A percentile compares a stretch with the other conserved stretches of the same genome.
These are phyloP conservation scores for Lasiosphaeria hispida DNA, from an alignment of 495 filamentous ascomycete species.

Conservation along the genomic window DNA sequence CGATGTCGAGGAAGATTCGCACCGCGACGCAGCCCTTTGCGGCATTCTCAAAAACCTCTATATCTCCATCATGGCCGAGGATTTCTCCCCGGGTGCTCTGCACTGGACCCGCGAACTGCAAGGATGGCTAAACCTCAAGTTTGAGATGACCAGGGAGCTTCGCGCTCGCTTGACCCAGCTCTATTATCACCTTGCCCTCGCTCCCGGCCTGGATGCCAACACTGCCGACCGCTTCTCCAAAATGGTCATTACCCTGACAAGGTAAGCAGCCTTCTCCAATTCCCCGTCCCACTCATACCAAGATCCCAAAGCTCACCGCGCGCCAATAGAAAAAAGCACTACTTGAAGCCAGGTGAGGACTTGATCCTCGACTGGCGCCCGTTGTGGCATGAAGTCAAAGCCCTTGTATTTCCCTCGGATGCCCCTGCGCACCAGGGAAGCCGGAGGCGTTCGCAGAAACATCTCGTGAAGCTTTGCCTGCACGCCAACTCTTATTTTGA, in stretches of 20 bases:
- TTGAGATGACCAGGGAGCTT: constrained; percentile 82
- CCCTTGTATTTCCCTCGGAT: constrained; percentile 81
- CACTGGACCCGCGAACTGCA: constrained; percentile 97
- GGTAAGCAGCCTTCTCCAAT: constrained; percentile 53
- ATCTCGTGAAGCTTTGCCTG: constrained; percentile 78
- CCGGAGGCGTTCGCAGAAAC: constrained; percentile 46
- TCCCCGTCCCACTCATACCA: not conserved
- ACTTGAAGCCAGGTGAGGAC: constrained; percentile 84
- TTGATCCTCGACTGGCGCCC: constrained; percentile 89
- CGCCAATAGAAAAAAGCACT: constrained; percentile 82
- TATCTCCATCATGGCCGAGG: constrained; percentile 83
- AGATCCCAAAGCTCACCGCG: constrained; percentile 14
- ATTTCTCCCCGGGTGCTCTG: constrained; percentile 88
- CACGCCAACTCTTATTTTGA: constrained; percentile 93
- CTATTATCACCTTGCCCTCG: constrained; percentile 91
- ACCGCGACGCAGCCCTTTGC: constrained; percentile 69
- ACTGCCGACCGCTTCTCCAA: constrained; percentile 88
- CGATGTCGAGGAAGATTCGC: constrained; percentile 68
- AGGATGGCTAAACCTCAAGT: constrained; percentile 94
- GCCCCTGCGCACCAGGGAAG: constrained; percentile 50
- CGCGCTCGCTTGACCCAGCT: constrained; percentile 80
- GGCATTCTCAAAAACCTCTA: constrained; percentile 92
- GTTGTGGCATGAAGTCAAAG: constrained; percentile 86
- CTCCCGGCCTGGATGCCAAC: constrained; percentile 78
- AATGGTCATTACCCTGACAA: constrained; percentile 93